Evolutionary conservation across 2,329 filamentous ascomycete species (phyloP).

Genomic region (Fusarium illudens): DNA sequence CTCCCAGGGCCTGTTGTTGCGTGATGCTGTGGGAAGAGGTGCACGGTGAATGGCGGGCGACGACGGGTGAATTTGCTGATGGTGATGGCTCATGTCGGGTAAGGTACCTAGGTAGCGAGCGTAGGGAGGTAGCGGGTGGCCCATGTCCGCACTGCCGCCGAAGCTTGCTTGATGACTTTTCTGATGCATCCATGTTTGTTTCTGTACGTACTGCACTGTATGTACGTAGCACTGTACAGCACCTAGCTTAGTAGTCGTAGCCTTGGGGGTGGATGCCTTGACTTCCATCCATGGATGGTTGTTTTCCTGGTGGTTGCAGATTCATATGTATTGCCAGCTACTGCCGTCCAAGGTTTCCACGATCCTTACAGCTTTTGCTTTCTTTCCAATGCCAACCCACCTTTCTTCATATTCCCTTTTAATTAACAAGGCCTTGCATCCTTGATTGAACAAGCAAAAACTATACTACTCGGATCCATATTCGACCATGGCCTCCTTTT

Average conservation of each 20-base stretch:
- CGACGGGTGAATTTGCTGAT: constrained; percentile 9
- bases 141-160: constrained; percentile 5
- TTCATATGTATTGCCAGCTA: constrained; percentile 28
- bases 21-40: constrained; percentile 15
- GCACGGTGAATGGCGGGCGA: constrained; percentile 10
- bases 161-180: constrained; percentile 16
- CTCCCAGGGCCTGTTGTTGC: constrained; percentile 20
- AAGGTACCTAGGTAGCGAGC: too few relatives aligned
- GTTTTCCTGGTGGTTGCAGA: constrained; percentile 9
- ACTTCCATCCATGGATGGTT: too few relatives aligned
- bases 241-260: constrained; percentile 22
- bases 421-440: constrained; percentile 6
- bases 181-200: constrained; percentile 30
- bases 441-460: constrained; percentile 2
- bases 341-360: constrained; percentile 21
- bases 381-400: constrained; percentile 28
- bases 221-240: not conserved
- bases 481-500: constrained; percentile 39
- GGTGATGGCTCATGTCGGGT: constrained; percentile 4
- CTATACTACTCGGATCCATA: not conserved
- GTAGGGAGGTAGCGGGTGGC: not conserved
- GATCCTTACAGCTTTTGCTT: constrained; percentile 8
- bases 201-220: not conserved
- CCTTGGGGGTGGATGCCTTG: constrained; percentile 34
- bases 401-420: constrained; percentile 19